Base-by-base conservation (phyloP, 129 eudicot species). In the Flaveria linearis region DNA sequence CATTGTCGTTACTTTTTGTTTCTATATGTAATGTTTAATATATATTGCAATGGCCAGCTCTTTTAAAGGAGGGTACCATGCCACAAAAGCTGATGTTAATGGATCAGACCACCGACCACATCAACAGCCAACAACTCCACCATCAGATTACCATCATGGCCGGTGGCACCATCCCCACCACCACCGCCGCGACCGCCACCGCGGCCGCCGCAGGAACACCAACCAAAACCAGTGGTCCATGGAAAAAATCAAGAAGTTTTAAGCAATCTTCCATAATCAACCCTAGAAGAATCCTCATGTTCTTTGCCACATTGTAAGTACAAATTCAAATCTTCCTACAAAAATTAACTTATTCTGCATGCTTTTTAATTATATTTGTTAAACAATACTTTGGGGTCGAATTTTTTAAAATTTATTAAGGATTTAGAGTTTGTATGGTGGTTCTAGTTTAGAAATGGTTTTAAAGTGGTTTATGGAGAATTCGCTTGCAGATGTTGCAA, bases 61-160 rank as follows among this genome's bases (percentile, higher is more conserved):
- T 82, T 78, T 79, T 73, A 42, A 58, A 70, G 56, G 85, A 73
- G 23, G 73, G 20, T 14, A 53, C 77, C 89, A 89, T 80, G 88
- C 92, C 85, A 3, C 91, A 86, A 84, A 92, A 87, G 87, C 72
- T 85, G 30, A 72, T 57, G 51, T 46, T 84, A 11, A 77, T 86
- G 82, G 67, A 85, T 13, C 66, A 71, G 71, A 22, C 86, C 77
- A 57, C 83, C 45, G 79, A 82, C 46, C 87, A 75, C 9, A 77
- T 4, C 41, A 70, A 5, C 57, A 58, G 16, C 51, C 75, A 81
- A 53, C 91, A 82, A 61, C 62, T 72, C 68, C 92, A 92, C 47
- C 88, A 86, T 75, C 89, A 86, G 33, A 84, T 85, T 81, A 90
- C 88, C 28, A 92, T 92, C 75, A 75, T 74, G 15, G 64, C 88